A percentile compares a stretch with the other conserved stretches of the same genome.
Evolutionary conservation across 2,329 filamentous ascomycete species (phyloP).

Genomic region (Cytospora leucostoma): DNA sequence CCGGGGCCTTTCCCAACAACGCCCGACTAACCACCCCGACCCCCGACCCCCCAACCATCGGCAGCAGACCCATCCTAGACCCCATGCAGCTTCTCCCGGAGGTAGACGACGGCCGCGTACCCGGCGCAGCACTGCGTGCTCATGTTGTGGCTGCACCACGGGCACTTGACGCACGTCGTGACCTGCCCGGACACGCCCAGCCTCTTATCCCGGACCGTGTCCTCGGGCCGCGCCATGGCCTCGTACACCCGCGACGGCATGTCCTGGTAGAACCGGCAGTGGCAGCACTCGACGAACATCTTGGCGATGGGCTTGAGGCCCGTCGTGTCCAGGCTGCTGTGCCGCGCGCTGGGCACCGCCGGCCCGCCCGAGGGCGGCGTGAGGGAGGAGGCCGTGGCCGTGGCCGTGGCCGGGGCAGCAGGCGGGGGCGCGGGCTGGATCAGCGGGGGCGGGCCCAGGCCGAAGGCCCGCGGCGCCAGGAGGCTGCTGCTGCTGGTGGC

Average conservation of each 20-base stretch:
- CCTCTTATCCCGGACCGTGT: constrained; percentile 52
- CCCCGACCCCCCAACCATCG: not conserved
- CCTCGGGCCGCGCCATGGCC: constrained; percentile 62
- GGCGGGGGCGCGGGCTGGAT: constrained; percentile 14
- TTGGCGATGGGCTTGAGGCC: constrained; percentile 53
- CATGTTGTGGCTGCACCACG: constrained; percentile 74
- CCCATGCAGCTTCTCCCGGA: constrained; percentile 62
- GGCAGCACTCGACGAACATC: constrained; percentile 67
- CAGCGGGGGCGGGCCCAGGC: not conserved
- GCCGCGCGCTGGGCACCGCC: constrained; percentile 6
- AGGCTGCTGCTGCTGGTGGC: constrained; percentile 12
- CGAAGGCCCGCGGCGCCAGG: constrained; percentile 23
- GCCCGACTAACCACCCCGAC: no score
- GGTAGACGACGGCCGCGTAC: constrained; percentile 65
- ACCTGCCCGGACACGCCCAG: constrained; percentile 58
- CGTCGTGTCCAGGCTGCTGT: constrained; percentile 26
- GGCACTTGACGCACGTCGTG: constrained; percentile 65
- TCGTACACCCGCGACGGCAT: constrained; percentile 66
- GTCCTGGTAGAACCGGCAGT: constrained; percentile 65
- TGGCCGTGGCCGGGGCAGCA: not conserved
- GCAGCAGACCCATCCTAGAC: not conserved
- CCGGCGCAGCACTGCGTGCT: constrained; percentile 68
- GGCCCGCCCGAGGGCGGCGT: constrained; percentile 11
- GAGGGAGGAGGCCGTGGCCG: not conserved
- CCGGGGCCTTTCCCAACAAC: not conserved